Evolutionary conservation across 1,139 yeast species (phyloP).

Genomic region (Candida pseudoviswanathii): DNA sequence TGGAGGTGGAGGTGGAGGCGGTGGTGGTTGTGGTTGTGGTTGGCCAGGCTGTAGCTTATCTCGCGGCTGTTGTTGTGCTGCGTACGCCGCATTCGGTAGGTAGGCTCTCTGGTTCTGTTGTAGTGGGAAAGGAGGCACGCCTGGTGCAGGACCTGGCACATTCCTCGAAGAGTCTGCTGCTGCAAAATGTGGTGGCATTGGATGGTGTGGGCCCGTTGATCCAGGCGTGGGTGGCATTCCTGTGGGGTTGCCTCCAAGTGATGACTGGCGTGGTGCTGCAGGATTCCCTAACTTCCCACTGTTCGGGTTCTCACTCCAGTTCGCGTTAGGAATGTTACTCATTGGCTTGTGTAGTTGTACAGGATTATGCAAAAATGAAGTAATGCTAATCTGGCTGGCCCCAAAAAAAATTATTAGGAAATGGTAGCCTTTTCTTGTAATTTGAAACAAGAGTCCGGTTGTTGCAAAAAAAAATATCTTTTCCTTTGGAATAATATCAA

Average conservation of each 20-base stretch:
- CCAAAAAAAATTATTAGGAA: background rate
- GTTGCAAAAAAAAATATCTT: slow-evolving; percentile 3
- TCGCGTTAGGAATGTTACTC: slow-evolving; percentile 1
- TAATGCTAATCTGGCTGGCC: background rate
- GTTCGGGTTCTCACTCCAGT: slow-evolving; percentile 5
- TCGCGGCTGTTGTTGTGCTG: slow-evolving; percentile 6
- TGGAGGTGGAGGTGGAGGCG: background rate
- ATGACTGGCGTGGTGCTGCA: slow-evolving; percentile 3
- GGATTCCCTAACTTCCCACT: background rate
- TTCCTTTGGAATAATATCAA: background rate
- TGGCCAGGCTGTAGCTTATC: slow-evolving; percentile 12
- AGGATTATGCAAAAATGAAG: background rate
- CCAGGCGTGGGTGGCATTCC: background rate
- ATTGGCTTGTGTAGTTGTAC: background rate
- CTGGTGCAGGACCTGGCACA: background rate
- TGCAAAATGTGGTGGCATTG: slow-evolving; percentile 3
- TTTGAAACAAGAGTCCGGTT: background rate
- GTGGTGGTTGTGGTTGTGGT: slow-evolving; percentile 8
- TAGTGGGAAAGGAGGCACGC: slow-evolving; percentile 5
- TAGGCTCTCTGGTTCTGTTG: slow-evolving; percentile 6
- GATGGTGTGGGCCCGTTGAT: slow-evolving; percentile 1
- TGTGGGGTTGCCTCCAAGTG: background rate
- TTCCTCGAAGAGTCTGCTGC: slow-evolving; percentile 4
- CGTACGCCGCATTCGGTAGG: slow-evolving; percentile 7
- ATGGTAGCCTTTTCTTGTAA: background rate